These are phyloP conservation scores for Fusarium falciforme DNA, from an alignment of 2,329 filamentous ascomycete genomes.

Conservation along the genomic window DNA sequence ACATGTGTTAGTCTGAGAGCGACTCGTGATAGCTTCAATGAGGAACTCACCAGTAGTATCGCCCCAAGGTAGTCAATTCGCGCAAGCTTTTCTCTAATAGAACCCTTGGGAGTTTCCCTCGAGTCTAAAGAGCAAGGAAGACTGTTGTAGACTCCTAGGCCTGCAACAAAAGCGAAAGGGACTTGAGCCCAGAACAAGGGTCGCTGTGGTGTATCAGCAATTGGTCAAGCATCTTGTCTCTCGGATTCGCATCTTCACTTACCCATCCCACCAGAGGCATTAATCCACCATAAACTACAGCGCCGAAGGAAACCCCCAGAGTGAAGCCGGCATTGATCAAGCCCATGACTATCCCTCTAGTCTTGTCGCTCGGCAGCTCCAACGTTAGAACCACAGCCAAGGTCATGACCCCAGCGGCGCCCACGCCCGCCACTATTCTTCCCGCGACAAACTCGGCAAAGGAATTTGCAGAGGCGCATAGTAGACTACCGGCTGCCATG, in stretches of 20 bases:
- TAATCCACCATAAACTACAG: slow-evolving; percentile 75
- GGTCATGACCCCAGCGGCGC: slow-evolving; percentile 78
- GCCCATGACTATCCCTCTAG: slow-evolving; percentile 79
- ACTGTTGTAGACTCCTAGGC: slow-evolving; percentile 70
- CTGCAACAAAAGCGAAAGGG: slow-evolving; percentile 71
- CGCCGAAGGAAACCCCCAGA: slow-evolving; percentile 76
- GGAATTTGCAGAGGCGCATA: slow-evolving; percentile 70
- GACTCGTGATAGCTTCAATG: background rate
- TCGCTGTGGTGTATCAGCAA: slow-evolving; percentile 59
- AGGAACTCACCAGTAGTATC: slow-evolving; percentile 65
- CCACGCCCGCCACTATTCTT: slow-evolving; percentile 74
- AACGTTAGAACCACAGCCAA: slow-evolving; percentile 80
- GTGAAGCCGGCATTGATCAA: slow-evolving; percentile 80
- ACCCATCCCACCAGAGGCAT: slow-evolving; percentile 77
- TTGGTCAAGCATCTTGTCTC: background rate
- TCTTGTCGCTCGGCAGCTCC: slow-evolving; percentile 75
- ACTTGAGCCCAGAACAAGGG: slow-evolving; percentile 79
- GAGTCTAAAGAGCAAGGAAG: slow-evolving; percentile 62
- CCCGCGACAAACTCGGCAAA: slow-evolving; percentile 76
- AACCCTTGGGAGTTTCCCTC: slow-evolving; percentile 29
- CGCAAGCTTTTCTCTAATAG: slow-evolving; percentile 65
- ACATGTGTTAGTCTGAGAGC: slow-evolving; percentile 5
- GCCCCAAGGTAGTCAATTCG: slow-evolving; percentile 82
- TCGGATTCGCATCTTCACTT: slow-evolving; percentile 42
- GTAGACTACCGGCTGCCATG: slow-evolving; percentile 70